Conservation (phyloP, 441 rosid species). For the Mallotus japonicus region DNA sequence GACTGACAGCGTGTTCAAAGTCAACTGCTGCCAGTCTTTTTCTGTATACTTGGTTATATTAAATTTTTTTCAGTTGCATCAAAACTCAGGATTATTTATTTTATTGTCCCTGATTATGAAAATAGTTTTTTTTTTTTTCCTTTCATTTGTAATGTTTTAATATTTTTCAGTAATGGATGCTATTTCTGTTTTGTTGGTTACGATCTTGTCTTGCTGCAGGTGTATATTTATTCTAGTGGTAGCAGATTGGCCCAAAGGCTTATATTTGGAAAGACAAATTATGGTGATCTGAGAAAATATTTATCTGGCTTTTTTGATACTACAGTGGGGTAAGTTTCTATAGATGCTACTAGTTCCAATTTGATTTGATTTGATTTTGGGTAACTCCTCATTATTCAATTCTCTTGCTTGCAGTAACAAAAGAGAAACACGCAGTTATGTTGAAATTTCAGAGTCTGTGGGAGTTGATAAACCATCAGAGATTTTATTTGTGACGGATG, state of each 20-base stretch:
- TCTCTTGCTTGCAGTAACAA: constrained; percentile 59
- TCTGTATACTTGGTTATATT: constrained; percentile 2
- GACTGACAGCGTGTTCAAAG: background rate
- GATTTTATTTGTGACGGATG: constrained; percentile 75
- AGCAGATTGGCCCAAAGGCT: constrained; percentile 95
- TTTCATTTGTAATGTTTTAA: background rate
- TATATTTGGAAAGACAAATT: constrained; percentile 70
- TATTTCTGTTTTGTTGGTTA: constrained; percentile 1
- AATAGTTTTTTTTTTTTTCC: background rate
- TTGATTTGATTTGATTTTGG: background rate
- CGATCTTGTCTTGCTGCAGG: constrained; percentile 37
- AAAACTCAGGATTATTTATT: background rate
- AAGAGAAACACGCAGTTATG: constrained; percentile 68
- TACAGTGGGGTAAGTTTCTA: constrained; percentile 60
- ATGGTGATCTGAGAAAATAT: constrained; percentile 82
- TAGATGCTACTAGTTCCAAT: background rate
- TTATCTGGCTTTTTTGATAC: constrained; percentile 88
- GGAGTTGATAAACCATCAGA: constrained; percentile 84
- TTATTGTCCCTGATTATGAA: background rate
- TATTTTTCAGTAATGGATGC: background rate
- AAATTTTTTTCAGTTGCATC: background rate
- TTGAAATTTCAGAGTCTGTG: constrained; percentile 64
- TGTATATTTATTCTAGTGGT: constrained; percentile 93
- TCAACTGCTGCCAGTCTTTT: background rate
- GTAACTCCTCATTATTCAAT: background rate